Evolutionary conservation across 1,139 yeast genomes (phyloP), one percentile per base, ranked within the genome.

Genomic region (Suhomyces chickasaworum): DNA sequence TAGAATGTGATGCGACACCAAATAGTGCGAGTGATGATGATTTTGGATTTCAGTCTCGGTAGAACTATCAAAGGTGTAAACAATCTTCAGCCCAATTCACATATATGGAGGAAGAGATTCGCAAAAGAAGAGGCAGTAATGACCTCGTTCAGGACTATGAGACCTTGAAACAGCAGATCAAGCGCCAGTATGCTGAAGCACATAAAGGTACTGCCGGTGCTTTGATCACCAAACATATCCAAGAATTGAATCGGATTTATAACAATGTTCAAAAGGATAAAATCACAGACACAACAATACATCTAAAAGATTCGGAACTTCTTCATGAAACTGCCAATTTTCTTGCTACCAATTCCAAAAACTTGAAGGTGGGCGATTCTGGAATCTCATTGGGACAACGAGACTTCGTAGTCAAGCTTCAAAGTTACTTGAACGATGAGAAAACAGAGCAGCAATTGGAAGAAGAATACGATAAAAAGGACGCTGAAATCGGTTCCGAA

Each of bases 301-400:
- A 65, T 41, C 49, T 63, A 45, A 58, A 51, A 46, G 80, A 75
- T 53, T 66, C 79, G 2, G 75, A 73, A 51, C 73, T 73, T 2
- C 66, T 75, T 44, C 64, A 58, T 42, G 74, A 71, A 47, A 66
- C 74, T 1, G 63, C 78, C 10, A 64, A 60, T 42, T 65, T 73
- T 51, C 77, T 77, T 10, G 75, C 76, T 12, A 58, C 67, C 23
- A 85, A 86, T 45, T 81, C 87, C 2, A 72, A 80, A 43, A 83
- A 81, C 60, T 56, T 84, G 51, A 77, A 77, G 45, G 65, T 84
- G 37, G 87, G 83, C 1, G 77, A 76, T 39, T 69, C 77, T 7
- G 82, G 78, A 7, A 69, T 74, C 7, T 65, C 79, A 1, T 59
- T 86, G 8, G 74, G 73, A 49, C 61, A 77, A 13, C 70, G 71